Conservation (phyloP, 108 stramenopile genomes). For the Cyclotella atomus region DNA sequence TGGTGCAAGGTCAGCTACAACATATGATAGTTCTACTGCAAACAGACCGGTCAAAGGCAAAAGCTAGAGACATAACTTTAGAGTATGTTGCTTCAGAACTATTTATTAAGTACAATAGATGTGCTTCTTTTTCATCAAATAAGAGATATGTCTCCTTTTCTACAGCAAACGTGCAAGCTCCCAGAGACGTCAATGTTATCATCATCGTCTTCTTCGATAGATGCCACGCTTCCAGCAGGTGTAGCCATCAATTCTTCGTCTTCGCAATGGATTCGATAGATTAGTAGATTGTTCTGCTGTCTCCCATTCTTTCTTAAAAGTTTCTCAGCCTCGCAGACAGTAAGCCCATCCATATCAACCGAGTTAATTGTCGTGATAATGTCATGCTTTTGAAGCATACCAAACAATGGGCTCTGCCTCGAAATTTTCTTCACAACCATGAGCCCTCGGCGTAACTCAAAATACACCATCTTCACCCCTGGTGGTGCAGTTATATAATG, state of each 20-base stretch:
- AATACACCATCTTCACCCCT: neutral
- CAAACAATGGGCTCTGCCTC: neutral
- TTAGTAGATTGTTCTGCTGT: neutral
- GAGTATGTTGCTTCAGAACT: neutral
- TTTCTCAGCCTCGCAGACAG: neutral
- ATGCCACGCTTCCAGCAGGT: neutral
- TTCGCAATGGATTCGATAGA: neutral
- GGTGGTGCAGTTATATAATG: neutral
- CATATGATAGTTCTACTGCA: constrained; percentile 4
- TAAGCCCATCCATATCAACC: constrained; percentile 5
- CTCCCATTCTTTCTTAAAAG: neutral
- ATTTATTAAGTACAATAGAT: neutral
- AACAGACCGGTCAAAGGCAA: constrained; percentile 26
- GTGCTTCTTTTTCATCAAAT: neutral
- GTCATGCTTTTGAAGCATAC: neutral
- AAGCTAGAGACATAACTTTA: neutral
- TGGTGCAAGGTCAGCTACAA: constrained; percentile 47
- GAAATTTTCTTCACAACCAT: neutral
- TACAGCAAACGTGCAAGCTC: neutral
- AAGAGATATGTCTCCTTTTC: neutral
- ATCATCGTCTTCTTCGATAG: neutral
- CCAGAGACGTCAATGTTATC: neutral
- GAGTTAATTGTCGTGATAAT: constrained; percentile 1
- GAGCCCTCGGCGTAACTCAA: neutral
- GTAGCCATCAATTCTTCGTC: neutral